A percentile compares a stretch with the other conserved stretches of the same genome.
These are phyloP conservation scores for Vachellia pachyceras DNA, from an alignment of 306 rosid genomes.

Conservation along the genomic window DNA sequence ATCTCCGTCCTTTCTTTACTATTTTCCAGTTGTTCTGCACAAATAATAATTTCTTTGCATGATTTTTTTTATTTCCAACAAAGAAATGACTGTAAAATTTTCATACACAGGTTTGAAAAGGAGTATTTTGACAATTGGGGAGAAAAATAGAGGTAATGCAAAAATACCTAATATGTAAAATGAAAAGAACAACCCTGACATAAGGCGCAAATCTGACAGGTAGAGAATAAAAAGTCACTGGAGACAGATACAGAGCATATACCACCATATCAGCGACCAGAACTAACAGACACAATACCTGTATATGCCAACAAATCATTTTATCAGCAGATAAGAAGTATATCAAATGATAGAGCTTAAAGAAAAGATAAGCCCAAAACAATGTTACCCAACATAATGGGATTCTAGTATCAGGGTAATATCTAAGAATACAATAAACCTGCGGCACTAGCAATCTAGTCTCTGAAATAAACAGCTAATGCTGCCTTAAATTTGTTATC, in stretches of 20 bases:
- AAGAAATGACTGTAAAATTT: conserved; percentile 5
- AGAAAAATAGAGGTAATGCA: conserved; percentile 2
- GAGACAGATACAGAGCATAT: conserved; percentile 74
- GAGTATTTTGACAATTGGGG: conserved; percentile 10
- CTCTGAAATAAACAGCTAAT: background rate
- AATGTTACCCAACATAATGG: background rate
- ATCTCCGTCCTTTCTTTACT: background rate
- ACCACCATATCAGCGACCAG: conserved; percentile 76
- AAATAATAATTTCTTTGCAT: conserved; percentile 9
- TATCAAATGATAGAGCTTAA: conserved; percentile 4
- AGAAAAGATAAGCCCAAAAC: conserved; percentile 16
- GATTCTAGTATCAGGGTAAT: background rate
- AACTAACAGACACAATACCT: conserved; percentile 67
- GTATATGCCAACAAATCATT: conserved; percentile 46
- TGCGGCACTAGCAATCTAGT: background rate
- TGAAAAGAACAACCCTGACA: conserved; percentile 82
- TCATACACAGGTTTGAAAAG: conserved; percentile 23
- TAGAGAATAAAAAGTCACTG: conserved; percentile 68
- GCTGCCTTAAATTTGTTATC: background rate
- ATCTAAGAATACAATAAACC: background rate
- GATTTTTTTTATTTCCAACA: conserved; percentile 12
- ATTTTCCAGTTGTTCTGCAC: conserved; percentile 2
- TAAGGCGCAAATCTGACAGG: conserved; percentile 97
- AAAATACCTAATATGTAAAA: conserved; percentile 81
- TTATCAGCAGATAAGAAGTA: conserved; percentile 34